phyloP scores from a whole-genome alignment of 2,329 filamentous ascomycete species.

The Dothideomycetes sp. region DNA sequence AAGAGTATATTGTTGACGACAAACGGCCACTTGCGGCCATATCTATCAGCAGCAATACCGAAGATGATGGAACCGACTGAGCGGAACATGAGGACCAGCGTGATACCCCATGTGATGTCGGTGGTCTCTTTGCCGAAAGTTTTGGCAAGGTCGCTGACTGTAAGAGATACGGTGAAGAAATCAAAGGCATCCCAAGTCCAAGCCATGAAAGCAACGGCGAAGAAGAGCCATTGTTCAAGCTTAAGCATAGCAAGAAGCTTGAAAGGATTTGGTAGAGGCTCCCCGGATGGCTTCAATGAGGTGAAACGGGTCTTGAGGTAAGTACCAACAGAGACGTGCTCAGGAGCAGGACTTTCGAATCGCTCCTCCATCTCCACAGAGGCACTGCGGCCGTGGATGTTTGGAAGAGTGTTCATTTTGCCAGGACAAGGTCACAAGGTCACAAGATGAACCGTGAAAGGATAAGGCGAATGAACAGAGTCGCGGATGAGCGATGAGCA shows the following conservation, averaged over 20 bases:
- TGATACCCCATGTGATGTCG: constrained; percentile 44
- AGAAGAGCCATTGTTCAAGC: constrained; percentile 46
- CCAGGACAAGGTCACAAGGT: neutral
- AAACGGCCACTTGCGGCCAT: constrained; percentile 24
- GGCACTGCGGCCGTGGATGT: neutral
- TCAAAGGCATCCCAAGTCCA: constrained; percentile 20
- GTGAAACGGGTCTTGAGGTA: constrained; percentile 44
- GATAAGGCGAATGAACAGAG: no score
- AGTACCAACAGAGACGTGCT: constrained; percentile 27
- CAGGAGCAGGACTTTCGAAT: neutral
- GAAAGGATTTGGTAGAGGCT: constrained; percentile 39
- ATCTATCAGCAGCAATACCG: constrained; percentile 18
- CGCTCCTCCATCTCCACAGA: neutral
- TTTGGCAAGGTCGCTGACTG: constrained; percentile 38
- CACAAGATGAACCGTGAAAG: no score
- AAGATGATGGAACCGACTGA: constrained; percentile 21
- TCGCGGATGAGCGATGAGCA: no score
- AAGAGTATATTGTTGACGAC: constrained; percentile 25
- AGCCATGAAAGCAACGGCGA: constrained; percentile 19
- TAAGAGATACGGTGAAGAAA: constrained; percentile 43
- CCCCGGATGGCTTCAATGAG: constrained; percentile 44
- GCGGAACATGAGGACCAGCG: constrained; percentile 29
- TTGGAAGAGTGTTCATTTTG: neutral
- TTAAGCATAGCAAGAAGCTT: constrained; percentile 37
- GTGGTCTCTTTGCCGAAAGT: constrained; percentile 40